Percentiles rank a stretch among this genome's conserved stretches.
Evolutionary conservation across 768 basidiomycete species (phyloP).

Genomic region (Rhodotorula taiwanensis): DNA sequence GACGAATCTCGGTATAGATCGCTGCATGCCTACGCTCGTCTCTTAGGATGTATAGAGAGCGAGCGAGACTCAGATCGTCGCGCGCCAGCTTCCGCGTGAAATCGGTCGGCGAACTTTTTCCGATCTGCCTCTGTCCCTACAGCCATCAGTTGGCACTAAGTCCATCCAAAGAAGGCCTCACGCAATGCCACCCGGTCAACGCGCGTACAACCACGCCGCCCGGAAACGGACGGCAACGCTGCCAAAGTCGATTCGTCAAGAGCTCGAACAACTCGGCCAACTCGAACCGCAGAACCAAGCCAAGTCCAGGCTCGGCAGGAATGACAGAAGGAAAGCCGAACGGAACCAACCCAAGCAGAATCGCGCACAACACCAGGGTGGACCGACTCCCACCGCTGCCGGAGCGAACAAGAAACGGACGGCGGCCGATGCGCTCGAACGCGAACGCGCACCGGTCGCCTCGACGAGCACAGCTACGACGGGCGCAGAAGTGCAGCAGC

Average conservation of each 20-base stretch:
- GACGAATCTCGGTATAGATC: too few relatives aligned
- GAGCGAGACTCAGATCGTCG: too few relatives aligned
- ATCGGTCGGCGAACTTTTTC: too few relatives aligned
- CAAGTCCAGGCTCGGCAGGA: conserved; percentile 15
- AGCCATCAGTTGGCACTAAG: too few relatives aligned
- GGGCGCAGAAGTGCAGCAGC: neutral
- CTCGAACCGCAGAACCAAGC: conserved; percentile 7
- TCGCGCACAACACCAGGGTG: conserved; percentile 8
- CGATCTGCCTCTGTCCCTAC: too few relatives aligned
- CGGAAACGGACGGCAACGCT: conserved; percentile 30
- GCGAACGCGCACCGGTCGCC: too few relatives aligned
- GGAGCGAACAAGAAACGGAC: neutral
- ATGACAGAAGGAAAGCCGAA: conserved; percentile 31
- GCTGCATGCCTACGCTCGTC: too few relatives aligned
- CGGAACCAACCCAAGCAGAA: conserved; percentile 28
- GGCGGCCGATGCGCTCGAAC: too few relatives aligned
- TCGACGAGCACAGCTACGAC: too few relatives aligned
- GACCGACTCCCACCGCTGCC: neutral
- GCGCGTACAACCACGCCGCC: conserved; percentile 14
- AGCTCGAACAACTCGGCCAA: conserved; percentile 30
- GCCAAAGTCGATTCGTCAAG: conserved; percentile 23
- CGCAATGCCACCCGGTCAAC: conserved; percentile 2
- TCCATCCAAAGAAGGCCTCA: too few relatives aligned
- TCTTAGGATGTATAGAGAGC: too few relatives aligned
- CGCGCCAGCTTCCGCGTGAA: too few relatives aligned